Base-by-base conservation (phyloP, 768 basidiomycete genomes). In the Rubroboletus pulcherrimus region DNA sequence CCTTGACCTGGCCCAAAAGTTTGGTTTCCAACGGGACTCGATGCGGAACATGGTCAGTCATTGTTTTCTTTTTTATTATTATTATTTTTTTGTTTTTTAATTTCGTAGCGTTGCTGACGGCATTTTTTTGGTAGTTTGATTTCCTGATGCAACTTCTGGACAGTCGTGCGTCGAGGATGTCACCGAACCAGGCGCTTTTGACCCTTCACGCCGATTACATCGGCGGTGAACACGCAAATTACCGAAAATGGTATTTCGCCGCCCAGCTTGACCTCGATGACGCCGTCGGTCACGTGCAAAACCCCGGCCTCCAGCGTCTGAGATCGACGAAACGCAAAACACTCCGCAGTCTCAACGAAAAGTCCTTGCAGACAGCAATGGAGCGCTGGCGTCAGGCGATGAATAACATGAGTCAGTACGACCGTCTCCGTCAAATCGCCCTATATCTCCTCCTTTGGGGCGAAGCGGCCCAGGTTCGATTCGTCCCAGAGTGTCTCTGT, bases 231-330 rank as follows among this genome's bases (percentile, higher is more conserved):
- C 89, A 98, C 66, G 93, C 97, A 48, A 98, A 98, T 77, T 98
- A 98, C 75, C 91, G 97, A 58, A 98, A 98, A 76, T 98, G 97
- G 97, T 99, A 99, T 76, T 99, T 98, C 72, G 97, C 96, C 30
- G 94, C 96, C 19, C 97, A 99, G 72, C 85, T 99, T 56, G 96
- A 98, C 71, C 87, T 98, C 41, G 97, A 99, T 71, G 97, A 99
- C 63, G 96, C 94, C 46, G 87, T 98, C 51, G 97, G 96, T 30
- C 84, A 89, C 56, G 81, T 82, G 7, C 93, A 97, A 67, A 98
- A 97, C 70, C 92, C 93, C 0, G 95, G 95, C 54, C 77, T 97
- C 5, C 83, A 82, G 47, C 87, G 92, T 10, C 81, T 96, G n/a
- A 82, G 84, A 55, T 90, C 91, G 4, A 84, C 86, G 55, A 83